Percentiles rank a stretch among this genome's conserved stretches.
Evolutionary conservation across 306 rosid genomes (phyloP).

Genomic region (Gastrolobium villosum): DNA sequence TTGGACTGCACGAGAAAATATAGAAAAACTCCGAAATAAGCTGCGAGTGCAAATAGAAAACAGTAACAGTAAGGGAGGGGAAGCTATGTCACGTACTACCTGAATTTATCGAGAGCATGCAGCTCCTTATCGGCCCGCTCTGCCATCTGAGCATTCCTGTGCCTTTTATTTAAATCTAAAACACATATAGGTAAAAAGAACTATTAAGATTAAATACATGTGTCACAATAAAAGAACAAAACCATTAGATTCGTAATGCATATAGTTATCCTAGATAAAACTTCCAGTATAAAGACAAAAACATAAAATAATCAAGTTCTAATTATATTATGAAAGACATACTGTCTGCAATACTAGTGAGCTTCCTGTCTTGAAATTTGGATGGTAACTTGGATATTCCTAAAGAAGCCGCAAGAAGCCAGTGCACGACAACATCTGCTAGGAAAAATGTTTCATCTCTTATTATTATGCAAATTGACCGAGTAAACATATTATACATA

Average conservation of each 20-base stretch:
- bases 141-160: slow-evolving; percentile 98
- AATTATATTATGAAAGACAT: slow-evolving; percentile 50
- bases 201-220: slow-evolving; percentile 25
- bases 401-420: slow-evolving; percentile 94
- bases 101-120: slow-evolving; percentile 83
- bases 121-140: slow-evolving; percentile 94
- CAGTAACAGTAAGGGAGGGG: background rate
- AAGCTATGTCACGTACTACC: slow-evolving; percentile 59
- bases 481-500: slow-evolving; percentile 27
- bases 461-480: background rate
- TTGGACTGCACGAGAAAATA: slow-evolving; percentile 73
- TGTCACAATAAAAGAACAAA: slow-evolving; percentile 27
- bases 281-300: background rate
- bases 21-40: slow-evolving; percentile 37
- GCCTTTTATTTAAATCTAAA: slow-evolving; percentile 94
- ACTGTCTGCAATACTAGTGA: slow-evolving; percentile 90
- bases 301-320: slow-evolving; percentile 22
- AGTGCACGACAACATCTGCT: slow-evolving; percentile 93
- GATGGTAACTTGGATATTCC: slow-evolving; percentile 81
- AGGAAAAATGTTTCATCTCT: slow-evolving; percentile 43
- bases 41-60: slow-evolving; percentile 31
- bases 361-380: slow-evolving; percentile 84
- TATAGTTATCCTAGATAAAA: slow-evolving; percentile 10
- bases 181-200: slow-evolving; percentile 40
- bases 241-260: slow-evolving; percentile 24